Conservation (phyloP, 345 rosid species). For the Salix koriyanagi region DNA sequence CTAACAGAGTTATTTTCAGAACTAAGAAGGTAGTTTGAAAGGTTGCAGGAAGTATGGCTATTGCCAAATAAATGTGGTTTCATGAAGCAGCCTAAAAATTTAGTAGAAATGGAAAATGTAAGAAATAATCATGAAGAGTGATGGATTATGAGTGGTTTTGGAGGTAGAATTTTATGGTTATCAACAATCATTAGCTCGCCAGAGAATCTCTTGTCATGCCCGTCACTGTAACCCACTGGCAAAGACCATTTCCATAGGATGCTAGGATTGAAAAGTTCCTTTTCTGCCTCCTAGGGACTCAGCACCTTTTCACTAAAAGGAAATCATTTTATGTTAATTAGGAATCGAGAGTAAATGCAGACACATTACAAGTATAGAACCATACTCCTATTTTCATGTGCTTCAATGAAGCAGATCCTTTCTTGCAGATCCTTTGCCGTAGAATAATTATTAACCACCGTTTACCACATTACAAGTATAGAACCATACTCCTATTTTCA, state of each 20-base stretch:
- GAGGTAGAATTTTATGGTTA: not conserved
- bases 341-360: not conserved
- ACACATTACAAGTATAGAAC: not conserved
- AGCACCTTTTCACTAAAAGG: not conserved
- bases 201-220: not conserved
- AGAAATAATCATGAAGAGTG: not conserved
- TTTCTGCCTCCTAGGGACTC: not conserved
- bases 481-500: too few relatives aligned
- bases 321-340: not conserved
- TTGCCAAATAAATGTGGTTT: not conserved
- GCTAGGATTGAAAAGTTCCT: not conserved
- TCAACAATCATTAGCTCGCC: not conserved
- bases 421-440: too few relatives aligned
- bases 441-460: too few relatives aligned
- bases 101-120: not conserved
- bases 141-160: not conserved
- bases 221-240: not conserved
- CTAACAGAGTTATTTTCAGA: not conserved
- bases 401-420: not conserved
- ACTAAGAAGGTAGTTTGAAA: not conserved
- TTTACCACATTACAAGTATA: too few relatives aligned
- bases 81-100: not conserved
- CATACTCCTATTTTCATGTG: not conserved
- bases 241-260: not conserved
- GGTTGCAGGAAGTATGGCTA: not conserved